Conservation (phyloP, 257 asterid species). For the Craterostigma plantagineum region DNA sequence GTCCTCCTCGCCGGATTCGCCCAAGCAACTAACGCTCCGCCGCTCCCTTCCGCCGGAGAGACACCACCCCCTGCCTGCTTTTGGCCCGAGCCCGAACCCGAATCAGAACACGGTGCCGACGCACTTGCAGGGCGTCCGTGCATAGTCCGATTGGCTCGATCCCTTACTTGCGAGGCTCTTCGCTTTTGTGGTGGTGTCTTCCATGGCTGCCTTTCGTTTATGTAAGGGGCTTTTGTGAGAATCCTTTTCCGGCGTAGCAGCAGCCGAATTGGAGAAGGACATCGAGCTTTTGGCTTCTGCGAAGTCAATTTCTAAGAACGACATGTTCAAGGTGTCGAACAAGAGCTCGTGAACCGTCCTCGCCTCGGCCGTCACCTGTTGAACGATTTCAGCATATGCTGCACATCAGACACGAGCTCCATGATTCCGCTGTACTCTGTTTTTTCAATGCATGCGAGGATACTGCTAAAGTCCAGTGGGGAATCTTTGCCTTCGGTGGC, state of each 20-base stretch:
- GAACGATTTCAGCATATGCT: conserved; percentile 50
- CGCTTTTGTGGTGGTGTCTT: conserved; percentile 20
- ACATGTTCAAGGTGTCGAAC: conserved; percentile 70
- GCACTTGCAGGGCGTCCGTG: conserved; percentile 39
- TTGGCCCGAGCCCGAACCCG: conserved; percentile 32
- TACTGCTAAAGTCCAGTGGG: conserved; percentile 49
- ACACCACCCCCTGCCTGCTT: conserved; percentile 43
- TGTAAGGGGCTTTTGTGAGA: conserved; percentile 38
- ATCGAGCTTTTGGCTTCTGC: conserved; percentile 60
- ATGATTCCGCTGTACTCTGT: conserved; percentile 50
- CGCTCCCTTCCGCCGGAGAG: conserved; percentile 43
- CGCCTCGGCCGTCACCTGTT: conserved; percentile 85
- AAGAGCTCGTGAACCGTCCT: conserved; percentile 97
- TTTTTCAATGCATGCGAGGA: conserved; percentile 52
- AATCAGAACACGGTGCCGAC: conserved; percentile 29
- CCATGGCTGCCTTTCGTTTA: conserved; percentile 38
- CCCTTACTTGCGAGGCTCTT: conserved; percentile 37
- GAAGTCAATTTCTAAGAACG: conserved; percentile 74
- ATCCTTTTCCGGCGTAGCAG: conserved; percentile 31
- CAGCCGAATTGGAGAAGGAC: conserved; percentile 34
- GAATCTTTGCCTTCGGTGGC: conserved; percentile 37
- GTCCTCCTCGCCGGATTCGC: conserved; percentile 87
- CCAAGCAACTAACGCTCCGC: conserved; percentile 63
- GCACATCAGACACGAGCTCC: conserved; percentile 81
- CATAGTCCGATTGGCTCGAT: conserved; percentile 26